Evolutionary conservation across 805 yeast species (phyloP), one percentile per base, ranked within the genome.

Genomic region (Candida fluviatilis): DNA sequence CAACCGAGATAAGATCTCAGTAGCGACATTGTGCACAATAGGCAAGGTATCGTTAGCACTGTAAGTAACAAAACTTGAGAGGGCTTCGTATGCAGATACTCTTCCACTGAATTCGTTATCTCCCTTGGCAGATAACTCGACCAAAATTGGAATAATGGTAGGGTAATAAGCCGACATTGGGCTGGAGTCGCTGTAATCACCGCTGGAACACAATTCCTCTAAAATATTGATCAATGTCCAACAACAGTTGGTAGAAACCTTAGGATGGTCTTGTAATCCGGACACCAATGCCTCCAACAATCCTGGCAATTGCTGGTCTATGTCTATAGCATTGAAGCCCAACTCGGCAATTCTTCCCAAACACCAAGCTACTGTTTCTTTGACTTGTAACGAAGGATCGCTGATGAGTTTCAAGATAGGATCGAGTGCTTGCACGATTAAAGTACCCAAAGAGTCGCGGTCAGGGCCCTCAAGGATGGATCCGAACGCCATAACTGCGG

Each of bases 401-500:
- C 64, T 69, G 66, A 90, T 87, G 57, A 91, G 72, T 12, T 60
- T 58, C 39, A 90, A 69, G 40, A 93, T 83, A 15, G 96, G 88
- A 24, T 76, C 76, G 45, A 93, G 69, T 2, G 98, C 97, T 67
- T 86, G 91, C 24, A 75, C 78, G 45, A 91, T 82, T 37, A 89
- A 73, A 5, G 64, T 62, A 36, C 76, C 76, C 52, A 88, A 69
- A 53, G 83, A 82, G 2, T 74, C 78, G 37, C 78, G 75, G 46
- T 85, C 90, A 21, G 96, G 96, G 15, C 99, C 99, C 51, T 89
- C 98, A 51, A 93, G 73, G 42, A 93, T 87, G 10, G 97, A 89
- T 24, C 99, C 99, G 58, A 93, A 93, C 0, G 99, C 97, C 99
- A 93, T 93, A 4, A 93, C 96, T 2, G 98, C 95, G 18, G 98